Evolutionary conservation across 805 yeast species (phyloP).

Genomic region (Candida sanyiensis): DNA sequence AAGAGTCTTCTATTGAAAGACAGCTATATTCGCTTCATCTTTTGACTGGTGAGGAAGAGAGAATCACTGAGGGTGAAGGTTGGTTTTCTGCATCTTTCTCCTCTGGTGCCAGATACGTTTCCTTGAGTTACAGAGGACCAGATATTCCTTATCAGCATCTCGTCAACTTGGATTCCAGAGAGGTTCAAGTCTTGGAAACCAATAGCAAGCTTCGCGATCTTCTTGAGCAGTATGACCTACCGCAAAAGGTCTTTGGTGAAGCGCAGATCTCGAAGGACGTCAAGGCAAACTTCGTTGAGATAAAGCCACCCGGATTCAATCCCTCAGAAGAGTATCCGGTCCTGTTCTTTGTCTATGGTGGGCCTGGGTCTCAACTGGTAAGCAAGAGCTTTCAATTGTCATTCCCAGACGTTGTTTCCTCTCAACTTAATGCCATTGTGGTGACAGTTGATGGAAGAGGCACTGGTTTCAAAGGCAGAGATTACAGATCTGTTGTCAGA

Average conservation of each 20-base stretch:
- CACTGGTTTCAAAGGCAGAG: slow-evolving; percentile 81
- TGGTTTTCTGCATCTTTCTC: slow-evolving; percentile 73
- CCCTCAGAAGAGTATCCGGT: slow-evolving; percentile 59
- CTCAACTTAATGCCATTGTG: slow-evolving; percentile 75
- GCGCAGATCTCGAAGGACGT: slow-evolving; percentile 41
- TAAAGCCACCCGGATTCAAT: slow-evolving; percentile 70
- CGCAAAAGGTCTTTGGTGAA: slow-evolving; percentile 47
- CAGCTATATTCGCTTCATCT: slow-evolving; percentile 71
- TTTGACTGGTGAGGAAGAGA: slow-evolving; percentile 31
- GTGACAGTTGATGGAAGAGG: slow-evolving; percentile 97
- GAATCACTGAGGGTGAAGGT: slow-evolving; percentile 45
- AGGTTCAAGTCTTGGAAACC: slow-evolving; percentile 31
- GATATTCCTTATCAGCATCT: slow-evolving; percentile 72
- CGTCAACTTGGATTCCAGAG: slow-evolving; percentile 42
- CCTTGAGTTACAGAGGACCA: slow-evolving; percentile 76
- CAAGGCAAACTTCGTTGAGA: slow-evolving; percentile 63
- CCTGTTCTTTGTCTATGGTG: slow-evolving; percentile 87
- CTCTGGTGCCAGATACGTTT: slow-evolving; percentile 65
- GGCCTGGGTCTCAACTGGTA: slow-evolving; percentile 90
- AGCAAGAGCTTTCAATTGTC: slow-evolving; percentile 51
- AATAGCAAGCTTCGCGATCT: slow-evolving; percentile 35
- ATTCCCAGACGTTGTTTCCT: slow-evolving; percentile 72
- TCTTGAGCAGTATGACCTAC: slow-evolving; percentile 47
- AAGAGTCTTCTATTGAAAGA: slow-evolving; percentile 74
- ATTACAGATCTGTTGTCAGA: slow-evolving; percentile 73